A percentile compares a stretch with the other conserved stretches of the same genome.
Evolutionary conservation across 371 early-diverging fungal species (phyloP).

Genomic region (Spiromyces aspiralis): DNA sequence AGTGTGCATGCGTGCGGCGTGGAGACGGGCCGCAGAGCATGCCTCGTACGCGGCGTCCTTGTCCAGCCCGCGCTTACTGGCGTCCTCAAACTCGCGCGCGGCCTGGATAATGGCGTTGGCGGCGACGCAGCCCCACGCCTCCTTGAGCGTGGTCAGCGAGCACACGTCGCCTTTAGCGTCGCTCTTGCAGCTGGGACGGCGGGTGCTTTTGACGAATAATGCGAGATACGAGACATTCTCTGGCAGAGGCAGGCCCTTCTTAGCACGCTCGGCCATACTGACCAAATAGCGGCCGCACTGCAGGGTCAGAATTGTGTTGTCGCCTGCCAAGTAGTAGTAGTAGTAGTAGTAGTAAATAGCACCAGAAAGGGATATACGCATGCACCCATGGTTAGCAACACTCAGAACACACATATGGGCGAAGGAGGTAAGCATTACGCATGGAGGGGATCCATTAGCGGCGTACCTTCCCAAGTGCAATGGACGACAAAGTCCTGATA

Average conservation of each 20-base stretch:
- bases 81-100: constrained; percentile 55
- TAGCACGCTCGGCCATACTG: constrained; percentile 56
- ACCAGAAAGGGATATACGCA: too few species aligned
- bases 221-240: constrained; percentile 66
- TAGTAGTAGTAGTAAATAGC: too few species aligned
- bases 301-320: constrained; percentile 78
- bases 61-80: constrained; percentile 44
- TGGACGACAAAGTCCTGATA: constrained; percentile 86
- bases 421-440: too few species aligned
- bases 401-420: too few species aligned
- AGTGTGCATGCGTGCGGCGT: constrained; percentile 74
- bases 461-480: constrained; percentile 90
- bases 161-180: constrained; percentile 32
- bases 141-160: constrained; percentile 43
- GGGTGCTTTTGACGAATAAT: constrained; percentile 4
- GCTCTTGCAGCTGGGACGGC: constrained; percentile 9
- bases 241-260: constrained; percentile 55
- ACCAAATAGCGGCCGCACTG: constrained; percentile 84
- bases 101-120: constrained; percentile 71
- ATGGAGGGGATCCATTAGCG: too few species aligned
- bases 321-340: too few species aligned
- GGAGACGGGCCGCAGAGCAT: constrained; percentile 64
- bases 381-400: too few species aligned
- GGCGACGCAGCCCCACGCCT: constrained; percentile 72
- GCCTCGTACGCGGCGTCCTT: constrained; percentile 75